A percentile compares a stretch with the other conserved stretches of the same genome.
phyloP scores from a whole-genome alignment of 345 rosid genomes.

The Hevea brasiliensis region DNA sequence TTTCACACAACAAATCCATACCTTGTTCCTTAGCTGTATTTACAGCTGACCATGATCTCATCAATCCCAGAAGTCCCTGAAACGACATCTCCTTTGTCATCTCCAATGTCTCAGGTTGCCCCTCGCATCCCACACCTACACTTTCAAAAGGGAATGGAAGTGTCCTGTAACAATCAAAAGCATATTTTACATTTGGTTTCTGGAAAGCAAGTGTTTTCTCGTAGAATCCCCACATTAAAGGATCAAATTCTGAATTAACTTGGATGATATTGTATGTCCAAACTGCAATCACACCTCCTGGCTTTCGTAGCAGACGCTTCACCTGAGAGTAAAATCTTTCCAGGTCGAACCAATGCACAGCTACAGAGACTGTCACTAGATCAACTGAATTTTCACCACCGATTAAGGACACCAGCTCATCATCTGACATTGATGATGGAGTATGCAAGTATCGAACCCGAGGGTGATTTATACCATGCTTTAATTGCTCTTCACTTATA shows the following conservation, averaged over 20 bases:
- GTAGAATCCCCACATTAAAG: not conserved
- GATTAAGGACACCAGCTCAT: conserved; percentile 41
- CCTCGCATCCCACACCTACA: conserved; percentile 56
- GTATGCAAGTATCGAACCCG: conserved; percentile 51
- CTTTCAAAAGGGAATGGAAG: conserved; percentile 62
- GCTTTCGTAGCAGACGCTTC: conserved; percentile 49
- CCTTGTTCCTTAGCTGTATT: conserved; percentile 53
- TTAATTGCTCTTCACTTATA: conserved; percentile 52
- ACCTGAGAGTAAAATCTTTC: conserved; percentile 53
- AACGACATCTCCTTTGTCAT: conserved; percentile 51
- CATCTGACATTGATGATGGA: conserved; percentile 47
- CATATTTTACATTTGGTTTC: not conserved
- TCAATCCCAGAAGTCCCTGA: conserved; percentile 42
- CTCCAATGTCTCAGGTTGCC: conserved; percentile 50
- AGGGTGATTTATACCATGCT: conserved; percentile 45
- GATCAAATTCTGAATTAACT: conserved; percentile 38
- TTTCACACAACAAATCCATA: conserved; percentile 57
- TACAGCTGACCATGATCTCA: conserved; percentile 50
- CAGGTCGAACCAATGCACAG: conserved; percentile 68
- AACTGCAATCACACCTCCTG: conserved; percentile 58
- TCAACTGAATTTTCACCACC: conserved; percentile 61
- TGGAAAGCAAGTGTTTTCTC: not conserved
- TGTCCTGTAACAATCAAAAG: conserved; percentile 38
- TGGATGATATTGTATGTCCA: conserved; percentile 52
- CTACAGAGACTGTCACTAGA: conserved; percentile 54